Conservation (phyloP, 1,284 basidiomycete genomes). For the Fomitiporia mediterranea region DNA sequence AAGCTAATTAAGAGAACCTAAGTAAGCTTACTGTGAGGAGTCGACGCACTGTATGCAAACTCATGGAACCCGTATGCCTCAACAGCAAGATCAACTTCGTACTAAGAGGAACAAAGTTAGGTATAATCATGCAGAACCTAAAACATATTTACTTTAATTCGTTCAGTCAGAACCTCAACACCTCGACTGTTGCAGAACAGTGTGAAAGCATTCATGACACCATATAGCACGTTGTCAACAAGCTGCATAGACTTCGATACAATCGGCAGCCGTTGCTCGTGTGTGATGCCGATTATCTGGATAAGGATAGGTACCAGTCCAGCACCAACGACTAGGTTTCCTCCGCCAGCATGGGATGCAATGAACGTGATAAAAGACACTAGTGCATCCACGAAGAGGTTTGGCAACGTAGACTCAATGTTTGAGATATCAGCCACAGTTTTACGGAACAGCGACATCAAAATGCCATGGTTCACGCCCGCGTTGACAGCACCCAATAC, state of each 20-base stretch:
- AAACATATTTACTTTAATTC: slow-evolving; percentile 66
- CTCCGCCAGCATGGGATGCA: slow-evolving; percentile 78
- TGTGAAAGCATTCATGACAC: slow-evolving; percentile 83
- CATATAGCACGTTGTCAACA: slow-evolving; percentile 90
- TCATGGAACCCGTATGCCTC: slow-evolving; percentile 45
- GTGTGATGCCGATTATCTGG: slow-evolving; percentile 78
- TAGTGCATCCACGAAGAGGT: slow-evolving; percentile 82
- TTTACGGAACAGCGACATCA: slow-evolving; percentile 84
- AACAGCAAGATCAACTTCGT: slow-evolving; percentile 68
- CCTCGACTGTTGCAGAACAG: slow-evolving; percentile 85
- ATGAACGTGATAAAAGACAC: slow-evolving; percentile 87
- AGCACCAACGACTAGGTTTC: slow-evolving; percentile 96
- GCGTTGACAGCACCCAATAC: slow-evolving; percentile 91
- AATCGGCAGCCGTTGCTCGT: slow-evolving; percentile 61
- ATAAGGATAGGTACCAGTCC: slow-evolving; percentile 88
- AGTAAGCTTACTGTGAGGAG: slow-evolving; percentile 47
- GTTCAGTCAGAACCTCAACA: slow-evolving; percentile 78
- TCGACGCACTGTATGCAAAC: slow-evolving; percentile 45
- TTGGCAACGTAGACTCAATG: slow-evolving; percentile 61
- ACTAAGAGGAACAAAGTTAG: slow-evolving; percentile 38
- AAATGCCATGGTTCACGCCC: slow-evolving; percentile 92
- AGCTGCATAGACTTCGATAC: slow-evolving; percentile 89
- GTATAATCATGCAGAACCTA: slow-evolving; percentile 8
- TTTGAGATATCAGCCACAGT: slow-evolving; percentile 69
- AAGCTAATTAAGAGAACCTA: no score